Percentiles rank a stretch among this genome's conserved stretches.
Evolutionary conservation across 768 basidiomycete genomes (phyloP).

Genomic region (Termitomyces sp.): DNA sequence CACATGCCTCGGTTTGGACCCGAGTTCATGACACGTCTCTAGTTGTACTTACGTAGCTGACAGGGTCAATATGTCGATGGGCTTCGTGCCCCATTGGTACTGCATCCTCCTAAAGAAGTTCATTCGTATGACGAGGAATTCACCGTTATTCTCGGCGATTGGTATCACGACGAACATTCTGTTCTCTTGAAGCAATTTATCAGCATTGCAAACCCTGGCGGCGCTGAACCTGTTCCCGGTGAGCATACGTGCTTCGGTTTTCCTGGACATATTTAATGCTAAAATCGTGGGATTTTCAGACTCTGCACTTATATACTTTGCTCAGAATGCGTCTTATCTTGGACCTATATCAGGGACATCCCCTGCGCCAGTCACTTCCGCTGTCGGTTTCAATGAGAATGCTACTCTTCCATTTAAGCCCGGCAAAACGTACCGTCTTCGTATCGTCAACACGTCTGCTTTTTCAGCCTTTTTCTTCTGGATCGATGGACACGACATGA

Average conservation of each 20-base stretch:
- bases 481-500: slow-evolving; percentile 88
- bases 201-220: slow-evolving; percentile 71
- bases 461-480: slow-evolving; percentile 79
- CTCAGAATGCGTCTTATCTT: slow-evolving; percentile 70
- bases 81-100: slow-evolving; percentile 79
- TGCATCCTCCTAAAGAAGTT: slow-evolving; percentile 64
- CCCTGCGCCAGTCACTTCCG: slow-evolving; percentile 45
- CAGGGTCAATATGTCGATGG: slow-evolving; percentile 93
- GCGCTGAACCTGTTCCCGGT: slow-evolving; percentile 89
- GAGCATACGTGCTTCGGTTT: slow-evolving; percentile 7
- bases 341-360: slow-evolving; percentile 51
- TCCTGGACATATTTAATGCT: neutral
- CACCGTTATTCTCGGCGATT: slow-evolving; percentile 83
- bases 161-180: slow-evolving; percentile 83
- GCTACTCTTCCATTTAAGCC: slow-evolving; percentile 79
- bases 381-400: slow-evolving; percentile 84
- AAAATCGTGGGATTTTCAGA: slow-evolving; percentile 36
- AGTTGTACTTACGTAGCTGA: neutral
- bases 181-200: slow-evolving; percentile 65
- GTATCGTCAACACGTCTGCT: slow-evolving; percentile 80
- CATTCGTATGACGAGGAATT: slow-evolving; percentile 88
- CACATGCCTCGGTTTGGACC: slow-evolving; percentile 50
- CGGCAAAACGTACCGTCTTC: slow-evolving; percentile 87
- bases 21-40: neutral
- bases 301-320: slow-evolving; percentile 79